Conservation (phyloP, 1,284 basidiomycete species). For the Trichosporon sp. region DNA sequence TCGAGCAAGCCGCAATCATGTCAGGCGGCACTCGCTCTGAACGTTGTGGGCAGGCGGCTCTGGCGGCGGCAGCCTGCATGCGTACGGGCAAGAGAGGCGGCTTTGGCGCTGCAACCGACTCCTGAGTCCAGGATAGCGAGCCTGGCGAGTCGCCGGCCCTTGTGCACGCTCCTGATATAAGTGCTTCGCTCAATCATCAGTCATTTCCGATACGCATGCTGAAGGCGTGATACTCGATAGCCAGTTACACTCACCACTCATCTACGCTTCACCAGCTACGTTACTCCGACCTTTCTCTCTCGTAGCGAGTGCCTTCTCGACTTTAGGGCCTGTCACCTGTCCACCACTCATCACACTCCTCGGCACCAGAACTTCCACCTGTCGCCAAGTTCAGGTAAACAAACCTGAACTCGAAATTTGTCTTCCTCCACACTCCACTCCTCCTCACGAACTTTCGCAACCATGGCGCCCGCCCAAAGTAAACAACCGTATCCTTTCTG, state of each 20-base stretch:
- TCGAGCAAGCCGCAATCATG: background rate
- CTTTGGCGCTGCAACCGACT: conserved; percentile 19
- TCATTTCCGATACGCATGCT: background rate
- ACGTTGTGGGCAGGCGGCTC: background rate
- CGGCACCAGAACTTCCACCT: background rate
- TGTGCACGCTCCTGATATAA: conserved; percentile 6
- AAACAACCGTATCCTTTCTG: conserved; percentile 35
- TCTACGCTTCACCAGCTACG: background rate
- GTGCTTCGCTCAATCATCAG: conserved; percentile 12
- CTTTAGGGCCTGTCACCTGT: background rate
- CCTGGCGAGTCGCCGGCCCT: background rate
- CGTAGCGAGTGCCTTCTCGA: background rate
- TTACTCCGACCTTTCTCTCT: background rate
- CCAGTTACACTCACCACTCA: conserved; percentile 7
- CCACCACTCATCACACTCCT: background rate
- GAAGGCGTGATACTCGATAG: conserved; percentile 8
- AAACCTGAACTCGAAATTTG: conserved; percentile 6
- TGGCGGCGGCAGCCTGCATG: conserved; percentile 4
- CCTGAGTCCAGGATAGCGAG: conserved; percentile 17
- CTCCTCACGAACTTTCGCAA: background rate
- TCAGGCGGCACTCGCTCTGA: too few species aligned
- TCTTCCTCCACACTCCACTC: conserved; percentile 7
- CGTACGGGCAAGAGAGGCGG: conserved; percentile 4
- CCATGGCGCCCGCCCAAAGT: conserved; percentile 19
- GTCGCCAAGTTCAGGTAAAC: conserved; percentile 3